Base-by-base conservation (phyloP, 225 moss, liverwort and hornwort genomes). In the Marchantia polymorpha region DNA sequence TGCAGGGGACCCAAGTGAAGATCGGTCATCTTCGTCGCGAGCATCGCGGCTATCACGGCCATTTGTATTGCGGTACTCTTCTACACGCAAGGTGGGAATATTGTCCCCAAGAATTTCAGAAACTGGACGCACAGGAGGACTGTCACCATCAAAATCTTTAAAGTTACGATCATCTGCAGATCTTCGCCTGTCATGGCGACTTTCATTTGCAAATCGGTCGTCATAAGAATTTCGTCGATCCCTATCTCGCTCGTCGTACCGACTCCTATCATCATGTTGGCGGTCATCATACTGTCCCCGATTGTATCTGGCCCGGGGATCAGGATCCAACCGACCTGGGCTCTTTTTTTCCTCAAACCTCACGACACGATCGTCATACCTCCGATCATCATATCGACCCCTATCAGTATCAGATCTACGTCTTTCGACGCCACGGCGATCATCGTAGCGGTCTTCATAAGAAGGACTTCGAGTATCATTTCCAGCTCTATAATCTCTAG, bases 321-420 rank as follows among this genome's bases (percentile, higher is more conserved):
- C 90, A 82, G 86, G 80, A 78, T 78, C 84, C 47, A 79, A 82
- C 58, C 84, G 84, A 31, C 82, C 85, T 23, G 90, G 86, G 80
- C 89, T 95, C 75, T 88, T 81, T 78, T 89, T 92, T 31, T 83
- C 90, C 75, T 89, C 89, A 83, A 89, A 89, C 20, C 85, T 82
- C 31, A 88, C 87, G 53, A 80, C 68, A 70, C 87, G 87, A 14
- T 87, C 87, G 55, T 86, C 84, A 72, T 59, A 69, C 69, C 71
- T 71, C 23, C 84, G 76, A 75, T 85, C 84, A 29, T 91, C 92
- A 82, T 88, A 84, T 16, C 90, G 86, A 75, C 82, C 88, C 47
- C 93, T 83, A 72, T 93, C 91, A 17, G 89, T 87, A 78, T 94
- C 97, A 52, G 97, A 94, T 83, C 91, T 92, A 50, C 93, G 92